Evolutionary conservation across 1,139 yeast genomes (phyloP), one percentile per base, ranked within the genome.

Genomic region (Diutina pseudorugosa): DNA sequence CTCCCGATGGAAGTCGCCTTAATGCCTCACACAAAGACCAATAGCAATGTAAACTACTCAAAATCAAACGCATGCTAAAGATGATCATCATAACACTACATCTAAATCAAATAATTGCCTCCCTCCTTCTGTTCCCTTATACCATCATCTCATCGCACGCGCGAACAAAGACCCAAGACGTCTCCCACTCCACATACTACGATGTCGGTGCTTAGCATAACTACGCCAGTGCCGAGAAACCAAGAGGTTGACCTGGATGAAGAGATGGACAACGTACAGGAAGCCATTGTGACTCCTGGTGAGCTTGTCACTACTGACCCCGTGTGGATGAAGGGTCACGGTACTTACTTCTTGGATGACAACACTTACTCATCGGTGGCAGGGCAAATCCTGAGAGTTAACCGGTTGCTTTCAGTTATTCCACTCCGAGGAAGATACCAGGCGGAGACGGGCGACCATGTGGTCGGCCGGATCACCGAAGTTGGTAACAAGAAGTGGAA

Each of bases 271-370:
- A 16, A 9, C 27, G 49, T 27, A 5, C 11, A 16, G 19, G 54
- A 50, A 23, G 62, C 72, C 41, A 70, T 75, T 20, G 96, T 93
- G 18, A 89, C 97, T 0, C 99, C 99, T 0, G 99, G 99, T n/a
- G 98, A 94, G 64, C 71, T 91, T 53, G 88, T 94, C 18, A 93
- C 98, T 0, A 95, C 87, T 60, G 98, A 94, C 62, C 90, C 96
- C 7, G 79, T 85, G 4, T 93, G 98, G 97, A 94, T 94, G 98
- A 81, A 95, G 65, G 99, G 98, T 40, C 99, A 94, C 65, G 98
- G 98, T 2, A 94, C 98, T 0, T 93, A 89, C 65, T 82, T 85
- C 57, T 70, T 84, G 45, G 79, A 79, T 41, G 80, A 79, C 54
- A 73, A 77, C 59, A 90, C 97, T 0, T 90, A 80, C 64, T 85